Evolutionary conservation across 805 yeast genomes (phyloP).

Genomic region (Candida golubevii): DNA sequence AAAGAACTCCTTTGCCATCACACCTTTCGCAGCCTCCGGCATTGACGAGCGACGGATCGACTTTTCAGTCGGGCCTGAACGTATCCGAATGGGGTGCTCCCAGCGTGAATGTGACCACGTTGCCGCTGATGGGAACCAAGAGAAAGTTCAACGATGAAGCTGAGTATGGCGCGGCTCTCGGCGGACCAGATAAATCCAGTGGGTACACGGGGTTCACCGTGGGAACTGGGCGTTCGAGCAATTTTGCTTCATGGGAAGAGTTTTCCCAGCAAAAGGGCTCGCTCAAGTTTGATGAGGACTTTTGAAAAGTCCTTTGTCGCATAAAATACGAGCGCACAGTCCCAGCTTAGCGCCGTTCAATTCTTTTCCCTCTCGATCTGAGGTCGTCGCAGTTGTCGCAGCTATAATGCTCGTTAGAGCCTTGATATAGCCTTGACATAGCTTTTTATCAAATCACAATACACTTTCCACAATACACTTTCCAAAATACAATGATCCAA

Average conservation of each 20-base stretch:
- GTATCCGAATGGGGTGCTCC: constrained; percentile 38
- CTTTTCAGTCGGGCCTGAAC: constrained; percentile 38
- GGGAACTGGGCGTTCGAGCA: background rate
- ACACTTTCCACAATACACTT: too few relatives aligned
- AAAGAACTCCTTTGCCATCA: constrained; percentile 40
- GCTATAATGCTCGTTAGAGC: too few relatives aligned
- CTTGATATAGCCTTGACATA: too few relatives aligned
- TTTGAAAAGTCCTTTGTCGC: constrained; percentile 21
- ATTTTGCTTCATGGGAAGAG: constrained; percentile 12
- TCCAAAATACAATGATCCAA: too few relatives aligned
- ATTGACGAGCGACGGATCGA: constrained; percentile 40
- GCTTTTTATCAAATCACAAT: too few relatives aligned
- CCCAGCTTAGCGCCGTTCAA: too few relatives aligned
- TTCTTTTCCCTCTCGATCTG: too few relatives aligned
- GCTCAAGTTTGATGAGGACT: constrained; percentile 46
- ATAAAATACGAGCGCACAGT: too few relatives aligned
- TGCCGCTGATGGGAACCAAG: constrained; percentile 9
- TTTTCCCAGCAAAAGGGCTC: constrained; percentile 41
- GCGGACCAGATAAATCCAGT: background rate
- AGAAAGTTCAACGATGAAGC: constrained; percentile 6
- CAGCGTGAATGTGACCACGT: constrained; percentile 1
- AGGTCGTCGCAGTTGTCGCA: too few relatives aligned
- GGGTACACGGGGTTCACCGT: background rate
- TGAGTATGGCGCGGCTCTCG: background rate
- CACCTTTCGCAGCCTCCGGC: constrained; percentile 43